Percentiles rank a stretch among this genome's conserved stretches.
Evolutionary conservation across 257 asterid genomes (phyloP).

Genomic region (Mitragyna speciosa): DNA sequence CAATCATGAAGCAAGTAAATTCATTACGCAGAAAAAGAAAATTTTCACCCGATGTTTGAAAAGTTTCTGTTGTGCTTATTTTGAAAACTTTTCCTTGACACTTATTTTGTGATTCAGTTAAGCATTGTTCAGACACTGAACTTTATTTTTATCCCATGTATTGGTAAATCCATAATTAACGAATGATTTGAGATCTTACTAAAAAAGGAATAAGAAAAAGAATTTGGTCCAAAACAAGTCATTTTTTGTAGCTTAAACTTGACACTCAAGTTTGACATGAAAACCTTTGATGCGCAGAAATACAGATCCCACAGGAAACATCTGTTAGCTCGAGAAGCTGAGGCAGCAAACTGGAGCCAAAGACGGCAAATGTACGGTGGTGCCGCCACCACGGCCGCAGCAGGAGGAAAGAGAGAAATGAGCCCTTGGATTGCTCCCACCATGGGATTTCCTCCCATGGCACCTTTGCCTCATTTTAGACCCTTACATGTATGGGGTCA

Average conservation of each 20-base stretch:
- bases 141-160: too few relatives aligned
- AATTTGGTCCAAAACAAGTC: not conserved
- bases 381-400: constrained; percentile 17
- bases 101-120: not conserved
- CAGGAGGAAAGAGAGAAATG: constrained; percentile 49
- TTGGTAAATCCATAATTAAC: too few relatives aligned
- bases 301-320: constrained; percentile 82
- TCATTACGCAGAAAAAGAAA: not conserved
- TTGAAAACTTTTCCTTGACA: not conserved
- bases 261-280: not conserved
- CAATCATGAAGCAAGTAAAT: not conserved
- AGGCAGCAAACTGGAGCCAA: constrained; percentile 73
- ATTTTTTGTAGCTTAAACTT: not conserved
- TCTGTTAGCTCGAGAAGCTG: constrained; percentile 76
- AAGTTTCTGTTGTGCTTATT: constrained; percentile 3
- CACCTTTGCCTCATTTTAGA: constrained; percentile 60
- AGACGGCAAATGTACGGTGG: constrained; percentile 58
- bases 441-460: constrained; percentile 65
- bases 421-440: constrained; percentile 64
- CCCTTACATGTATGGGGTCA: constrained; percentile 98
- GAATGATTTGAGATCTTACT: not conserved
- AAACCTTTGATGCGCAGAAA: constrained; percentile 49
- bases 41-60: not conserved
- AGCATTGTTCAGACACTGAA: not conserved
- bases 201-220: not conserved